Evolutionary conservation across 2,329 filamentous ascomycete species (phyloP).

Genomic region (Cladobotryum mycophilum): DNA sequence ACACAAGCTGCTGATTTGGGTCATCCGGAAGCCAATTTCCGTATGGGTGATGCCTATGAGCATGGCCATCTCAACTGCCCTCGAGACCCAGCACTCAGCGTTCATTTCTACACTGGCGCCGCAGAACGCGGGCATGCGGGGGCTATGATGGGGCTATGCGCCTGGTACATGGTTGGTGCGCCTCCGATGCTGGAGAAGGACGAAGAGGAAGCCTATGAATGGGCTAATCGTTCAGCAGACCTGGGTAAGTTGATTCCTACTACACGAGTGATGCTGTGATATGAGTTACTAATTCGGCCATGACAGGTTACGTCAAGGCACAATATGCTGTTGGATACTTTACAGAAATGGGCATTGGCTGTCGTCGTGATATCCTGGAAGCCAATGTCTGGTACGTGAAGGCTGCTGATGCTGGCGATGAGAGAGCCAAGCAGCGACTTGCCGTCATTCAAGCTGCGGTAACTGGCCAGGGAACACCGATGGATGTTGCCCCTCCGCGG

Average conservation of each 20-base stretch:
- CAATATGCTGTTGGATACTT: slow-evolving; percentile 96
- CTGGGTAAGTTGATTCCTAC: slow-evolving; percentile 55
- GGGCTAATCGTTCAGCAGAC: slow-evolving; percentile 82
- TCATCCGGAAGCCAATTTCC: slow-evolving; percentile 76
- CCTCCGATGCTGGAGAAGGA: slow-evolving; percentile 90
- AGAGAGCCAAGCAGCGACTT: slow-evolving; percentile 79
- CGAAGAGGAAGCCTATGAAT: slow-evolving; percentile 93
- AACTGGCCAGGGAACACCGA: slow-evolving; percentile 46
- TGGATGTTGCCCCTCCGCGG: slow-evolving; percentile 49
- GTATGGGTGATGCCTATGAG: slow-evolving; percentile 95
- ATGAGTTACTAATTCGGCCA: background rate
- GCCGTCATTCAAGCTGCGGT: slow-evolving; percentile 82
- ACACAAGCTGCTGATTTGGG: slow-evolving; percentile 91
- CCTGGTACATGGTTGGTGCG: slow-evolving; percentile 96
- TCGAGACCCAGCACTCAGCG: slow-evolving; percentile 82
- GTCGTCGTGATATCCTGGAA: slow-evolving; percentile 86
- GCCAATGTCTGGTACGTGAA: slow-evolving; percentile 98
- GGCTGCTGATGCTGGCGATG: slow-evolving; percentile 86
- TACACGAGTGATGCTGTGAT: background rate
- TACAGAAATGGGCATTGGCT: slow-evolving; percentile 97
- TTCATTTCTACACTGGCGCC: slow-evolving; percentile 94
- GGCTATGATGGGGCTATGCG: slow-evolving; percentile 97
- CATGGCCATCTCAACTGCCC: slow-evolving; percentile 84
- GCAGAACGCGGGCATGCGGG: slow-evolving; percentile 76
- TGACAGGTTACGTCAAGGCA: slow-evolving; percentile 61